Percentiles rank a stretch among this genome's conserved stretches.
phyloP scores from a whole-genome alignment of 2,329 filamentous ascomycete species.

The Pseudocercospora crystallina region DNA sequence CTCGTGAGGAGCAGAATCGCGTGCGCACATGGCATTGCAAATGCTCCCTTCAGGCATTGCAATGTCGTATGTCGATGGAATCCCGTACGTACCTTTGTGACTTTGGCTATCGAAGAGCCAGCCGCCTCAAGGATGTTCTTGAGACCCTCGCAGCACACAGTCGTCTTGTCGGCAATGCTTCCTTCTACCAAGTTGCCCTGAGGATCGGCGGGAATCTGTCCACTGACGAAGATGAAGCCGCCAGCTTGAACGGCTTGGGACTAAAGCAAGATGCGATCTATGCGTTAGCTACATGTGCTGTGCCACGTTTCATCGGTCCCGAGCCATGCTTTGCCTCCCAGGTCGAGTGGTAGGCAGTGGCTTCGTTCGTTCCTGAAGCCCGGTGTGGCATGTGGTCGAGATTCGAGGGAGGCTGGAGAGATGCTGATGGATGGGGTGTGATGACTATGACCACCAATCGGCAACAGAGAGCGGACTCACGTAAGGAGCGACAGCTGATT shows the following conservation, averaged over 20 bases:
- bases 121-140: constrained; percentile 79
- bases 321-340: background rate
- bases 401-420: background rate
- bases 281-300: background rate
- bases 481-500: constrained; percentile 44
- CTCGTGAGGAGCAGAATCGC: background rate
- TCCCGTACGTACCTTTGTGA: constrained; percentile 69
- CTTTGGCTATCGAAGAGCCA: constrained; percentile 72
- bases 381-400: background rate
- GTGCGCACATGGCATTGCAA: background rate
- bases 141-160: constrained; percentile 74
- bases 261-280: constrained; percentile 26
- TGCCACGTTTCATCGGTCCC: background rate
- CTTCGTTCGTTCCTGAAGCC: too few species aligned
- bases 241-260: constrained; percentile 66
- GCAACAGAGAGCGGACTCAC: constrained; percentile 33
- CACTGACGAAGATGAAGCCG: constrained; percentile 67
- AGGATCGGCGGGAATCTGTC: constrained; percentile 73
- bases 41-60: too few species aligned
- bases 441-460: background rate
- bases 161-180: constrained; percentile 67
- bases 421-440: background rate
- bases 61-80: too few species aligned
- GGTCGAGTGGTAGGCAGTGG: too few species aligned
- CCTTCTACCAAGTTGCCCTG: constrained; percentile 61